A percentile compares a stretch with the other conserved stretches of the same genome.
These are phyloP conservation scores for Skeletonema costatum DNA, from an alignment of 108 stramenopile species.

Conservation along the genomic window DNA sequence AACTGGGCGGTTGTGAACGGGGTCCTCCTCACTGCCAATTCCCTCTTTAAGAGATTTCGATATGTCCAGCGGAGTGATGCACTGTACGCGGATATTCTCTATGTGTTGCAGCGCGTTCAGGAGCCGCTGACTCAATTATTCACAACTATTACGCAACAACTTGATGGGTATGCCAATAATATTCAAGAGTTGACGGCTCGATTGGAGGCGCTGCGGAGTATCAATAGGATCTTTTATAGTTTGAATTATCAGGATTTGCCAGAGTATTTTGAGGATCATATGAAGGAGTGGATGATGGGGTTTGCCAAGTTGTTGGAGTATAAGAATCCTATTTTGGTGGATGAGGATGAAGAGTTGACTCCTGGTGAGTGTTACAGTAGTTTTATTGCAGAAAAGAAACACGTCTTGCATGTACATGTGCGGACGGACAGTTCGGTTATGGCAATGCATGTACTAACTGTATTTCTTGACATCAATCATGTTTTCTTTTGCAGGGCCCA, in stretches of 20 bases:
- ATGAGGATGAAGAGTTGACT: conserved; percentile 84
- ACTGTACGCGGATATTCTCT: conserved; percentile 83
- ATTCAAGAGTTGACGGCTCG: conserved; percentile 47
- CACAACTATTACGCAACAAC: conserved; percentile 42
- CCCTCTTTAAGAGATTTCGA: conserved; percentile 94
- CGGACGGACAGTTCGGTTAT: neutral
- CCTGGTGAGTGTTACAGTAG: conserved; percentile 42
- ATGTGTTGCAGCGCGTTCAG: conserved; percentile 80
- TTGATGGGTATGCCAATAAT: conserved; percentile 59
- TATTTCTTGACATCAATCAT: neutral
- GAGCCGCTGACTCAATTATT: conserved; percentile 85
- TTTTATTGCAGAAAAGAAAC: neutral
- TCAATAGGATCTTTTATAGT: conserved; percentile 92
- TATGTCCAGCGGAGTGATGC: conserved; percentile 88
- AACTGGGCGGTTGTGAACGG: conserved; percentile 88
- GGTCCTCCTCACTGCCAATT: conserved; percentile 94
- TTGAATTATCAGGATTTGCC: conserved; percentile 99
- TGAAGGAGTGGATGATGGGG: conserved; percentile 90
- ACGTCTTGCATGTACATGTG: neutral
- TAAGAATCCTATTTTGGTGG: conserved; percentile 79
- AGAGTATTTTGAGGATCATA: conserved; percentile 97
- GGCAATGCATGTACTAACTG: neutral
- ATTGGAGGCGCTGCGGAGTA: conserved; percentile 81
- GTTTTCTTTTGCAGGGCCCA: conserved; percentile 40
- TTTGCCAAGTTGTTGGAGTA: conserved; percentile 91